Conservation (phyloP, 768 basidiomycete genomes). For the Rhizopogon rudus region DNA sequence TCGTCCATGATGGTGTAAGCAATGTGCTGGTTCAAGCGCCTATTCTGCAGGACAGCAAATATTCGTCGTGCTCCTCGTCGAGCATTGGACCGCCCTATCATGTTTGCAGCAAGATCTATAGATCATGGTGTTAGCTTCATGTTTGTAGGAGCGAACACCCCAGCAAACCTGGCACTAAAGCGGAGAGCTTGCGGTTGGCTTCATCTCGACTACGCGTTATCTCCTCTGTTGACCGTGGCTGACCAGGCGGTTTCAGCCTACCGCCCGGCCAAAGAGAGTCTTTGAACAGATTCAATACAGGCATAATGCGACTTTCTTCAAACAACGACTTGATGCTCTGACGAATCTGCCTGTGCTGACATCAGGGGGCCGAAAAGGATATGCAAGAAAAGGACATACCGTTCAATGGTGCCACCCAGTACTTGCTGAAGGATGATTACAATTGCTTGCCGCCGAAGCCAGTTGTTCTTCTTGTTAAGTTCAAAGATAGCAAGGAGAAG, state of each 20-base stretch:
- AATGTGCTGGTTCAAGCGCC: conserved; percentile 91
- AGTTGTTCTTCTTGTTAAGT: conserved; percentile 93
- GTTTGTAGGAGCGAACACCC: conserved; percentile 4
- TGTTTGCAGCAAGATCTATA: conserved; percentile 89
- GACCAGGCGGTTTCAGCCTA: conserved; percentile 50
- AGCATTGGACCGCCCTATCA: conserved; percentile 97
- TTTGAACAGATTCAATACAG: conserved; percentile 60
- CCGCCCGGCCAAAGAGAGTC: conserved; percentile 87
- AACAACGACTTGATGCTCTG: conserved; percentile 64
- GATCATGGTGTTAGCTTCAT: not conserved
- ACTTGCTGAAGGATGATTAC: conserved; percentile 96
- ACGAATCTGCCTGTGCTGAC: conserved; percentile 70
- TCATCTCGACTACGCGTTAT: conserved; percentile 77
- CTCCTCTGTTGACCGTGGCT: conserved; percentile 76
- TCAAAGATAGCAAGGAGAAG: conserved; percentile 91
- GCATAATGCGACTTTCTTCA: conserved; percentile 67
- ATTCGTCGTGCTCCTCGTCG: conserved; percentile 88
- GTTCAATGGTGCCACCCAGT: conserved; percentile 91
- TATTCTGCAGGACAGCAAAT: conserved; percentile 91
- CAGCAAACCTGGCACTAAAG: conserved; percentile 79
- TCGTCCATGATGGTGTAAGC: conserved; percentile 87
- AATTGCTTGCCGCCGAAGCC: conserved; percentile 92
- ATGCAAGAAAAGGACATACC: conserved; percentile 43
- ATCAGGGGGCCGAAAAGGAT: conserved; percentile 2
- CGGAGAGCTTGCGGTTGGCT: conserved; percentile 85